A percentile compares a stretch with the other conserved stretches of the same genome.
phyloP scores from a whole-genome alignment of 1,139 yeast genomes.

The Scheffersomyces segobiensis region DNA sequence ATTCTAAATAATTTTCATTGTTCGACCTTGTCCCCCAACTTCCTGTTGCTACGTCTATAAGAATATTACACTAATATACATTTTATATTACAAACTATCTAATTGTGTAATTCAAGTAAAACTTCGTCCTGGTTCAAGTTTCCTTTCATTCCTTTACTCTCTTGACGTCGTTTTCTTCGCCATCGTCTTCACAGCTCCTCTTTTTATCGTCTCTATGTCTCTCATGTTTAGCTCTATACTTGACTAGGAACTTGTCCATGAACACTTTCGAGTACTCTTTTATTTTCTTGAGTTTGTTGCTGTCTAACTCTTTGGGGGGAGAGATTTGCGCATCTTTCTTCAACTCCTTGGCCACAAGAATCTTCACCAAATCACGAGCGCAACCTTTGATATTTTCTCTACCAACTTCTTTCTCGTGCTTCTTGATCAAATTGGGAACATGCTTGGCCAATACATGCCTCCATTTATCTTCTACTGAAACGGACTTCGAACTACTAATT shows the following conservation, averaged over 20 bases:
- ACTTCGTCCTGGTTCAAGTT: not conserved
- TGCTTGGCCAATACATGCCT: conserved; percentile 63
- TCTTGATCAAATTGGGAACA: conserved; percentile 78
- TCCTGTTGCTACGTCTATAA: not conserved
- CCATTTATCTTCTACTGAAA: conserved; percentile 50
- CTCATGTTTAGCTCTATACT: conserved; percentile 45
- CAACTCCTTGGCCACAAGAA: conserved; percentile 64
- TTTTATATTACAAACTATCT: not conserved
- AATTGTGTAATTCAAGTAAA: not conserved
- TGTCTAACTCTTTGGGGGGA: conserved; percentile 60
- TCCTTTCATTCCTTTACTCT: conserved; percentile 2
- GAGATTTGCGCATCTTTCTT: conserved; percentile 37
- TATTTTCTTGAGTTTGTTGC: conserved; percentile 66
- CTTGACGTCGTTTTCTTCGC: conserved; percentile 5
- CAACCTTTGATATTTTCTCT: conserved; percentile 74
- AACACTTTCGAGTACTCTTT: conserved; percentile 63
- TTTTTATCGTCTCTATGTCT: conserved; percentile 23
- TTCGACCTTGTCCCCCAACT: not conserved
- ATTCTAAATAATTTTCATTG: not conserved
- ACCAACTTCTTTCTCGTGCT: conserved; percentile 65
- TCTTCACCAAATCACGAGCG: conserved; percentile 73
- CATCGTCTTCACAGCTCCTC: conserved; percentile 5
- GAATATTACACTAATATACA: not conserved
- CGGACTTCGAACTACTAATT: not conserved
- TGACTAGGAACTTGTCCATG: conserved; percentile 72